These are phyloP conservation scores for Plenodomus tracheiphilus DNA, from an alignment of 2,329 filamentous ascomycete genomes.

Conservation along the genomic window DNA sequence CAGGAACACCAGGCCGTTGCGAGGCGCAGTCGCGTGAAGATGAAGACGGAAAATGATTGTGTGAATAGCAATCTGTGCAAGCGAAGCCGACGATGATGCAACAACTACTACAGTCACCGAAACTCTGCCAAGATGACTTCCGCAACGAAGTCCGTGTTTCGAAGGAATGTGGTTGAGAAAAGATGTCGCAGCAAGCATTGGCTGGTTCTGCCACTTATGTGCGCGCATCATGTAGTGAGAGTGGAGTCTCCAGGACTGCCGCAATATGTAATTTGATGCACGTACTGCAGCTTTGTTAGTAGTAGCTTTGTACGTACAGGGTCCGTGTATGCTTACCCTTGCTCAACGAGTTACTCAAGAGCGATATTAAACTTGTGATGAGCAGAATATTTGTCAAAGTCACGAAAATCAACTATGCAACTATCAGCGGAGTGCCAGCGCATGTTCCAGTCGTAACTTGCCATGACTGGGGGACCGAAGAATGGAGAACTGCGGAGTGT, in stretches of 20 bases:
- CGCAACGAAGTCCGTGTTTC: not conserved
- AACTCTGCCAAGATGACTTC: not conserved
- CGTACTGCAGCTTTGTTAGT: not conserved
- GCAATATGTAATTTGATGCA: not conserved
- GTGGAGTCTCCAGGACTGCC: not conserved
- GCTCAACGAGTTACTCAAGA: slow-evolving; percentile 74
- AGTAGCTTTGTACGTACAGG: not conserved
- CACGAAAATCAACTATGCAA: slow-evolving; percentile 67
- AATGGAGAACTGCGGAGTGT: slow-evolving; percentile 49
- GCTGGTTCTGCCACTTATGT: not conserved
- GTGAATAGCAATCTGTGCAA: not conserved
- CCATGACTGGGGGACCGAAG: slow-evolving; percentile 58
- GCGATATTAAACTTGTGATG: slow-evolving; percentile 76
- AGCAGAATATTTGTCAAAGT: slow-evolving; percentile 77
- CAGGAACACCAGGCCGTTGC: not conserved
- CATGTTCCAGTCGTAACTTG: slow-evolving; percentile 34
- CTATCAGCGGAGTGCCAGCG: not conserved
- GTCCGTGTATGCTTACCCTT: slow-evolving; percentile 42
- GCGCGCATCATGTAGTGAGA: not conserved
- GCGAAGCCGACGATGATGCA: not conserved
- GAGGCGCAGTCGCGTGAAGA: not conserved
- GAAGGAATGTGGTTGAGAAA: not conserved
- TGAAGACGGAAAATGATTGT: not conserved
- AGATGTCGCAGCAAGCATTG: not conserved
- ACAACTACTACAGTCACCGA: not conserved